These are phyloP conservation scores for Exobasidium rhododendri DNA, from an alignment of 1,284 basidiomycete genomes.

Conservation along the genomic window DNA sequence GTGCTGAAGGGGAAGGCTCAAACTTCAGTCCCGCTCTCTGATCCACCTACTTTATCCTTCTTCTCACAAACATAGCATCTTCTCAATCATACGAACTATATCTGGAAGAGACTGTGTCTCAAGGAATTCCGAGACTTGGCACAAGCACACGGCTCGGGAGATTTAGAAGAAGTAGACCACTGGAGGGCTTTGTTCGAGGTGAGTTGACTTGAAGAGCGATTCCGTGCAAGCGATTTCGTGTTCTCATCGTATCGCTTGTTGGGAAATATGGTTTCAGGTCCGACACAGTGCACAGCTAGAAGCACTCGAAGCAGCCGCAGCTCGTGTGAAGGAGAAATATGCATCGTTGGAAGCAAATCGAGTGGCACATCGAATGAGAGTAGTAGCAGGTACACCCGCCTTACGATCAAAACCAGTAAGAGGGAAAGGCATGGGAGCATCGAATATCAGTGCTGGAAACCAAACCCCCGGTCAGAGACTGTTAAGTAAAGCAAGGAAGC, in stretches of 20 bases:
- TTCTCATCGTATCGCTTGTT: constrained; percentile 5
- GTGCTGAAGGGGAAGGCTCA: too few relatives aligned
- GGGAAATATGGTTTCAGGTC: constrained; percentile 34
- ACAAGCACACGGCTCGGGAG: constrained; percentile 8
- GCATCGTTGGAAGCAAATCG: neutral
- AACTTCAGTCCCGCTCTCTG: too few relatives aligned
- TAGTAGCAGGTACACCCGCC: neutral
- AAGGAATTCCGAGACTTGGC: constrained; percentile 36
- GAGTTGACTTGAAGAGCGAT: too few relatives aligned
- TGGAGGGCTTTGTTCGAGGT: neutral
- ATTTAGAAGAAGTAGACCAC: constrained; percentile 21
- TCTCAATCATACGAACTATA: constrained; percentile 12
- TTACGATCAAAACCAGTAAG: neutral
- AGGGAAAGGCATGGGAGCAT: neutral
- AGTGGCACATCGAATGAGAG: neutral
- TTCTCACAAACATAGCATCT: constrained; percentile 16
- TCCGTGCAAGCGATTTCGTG: neutral
- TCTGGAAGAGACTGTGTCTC: constrained; percentile 45
- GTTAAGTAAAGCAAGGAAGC: constrained; percentile 4
- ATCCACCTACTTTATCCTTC: constrained; percentile 15
- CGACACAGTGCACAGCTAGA: constrained; percentile 30
- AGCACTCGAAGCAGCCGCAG: constrained; percentile 39
- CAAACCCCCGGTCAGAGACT: constrained; percentile 7
- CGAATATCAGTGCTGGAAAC: neutral
- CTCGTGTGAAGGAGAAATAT: constrained; percentile 41